phyloP scores from a whole-genome alignment of 73 alveolate species.

The Symbiodinium pilosum region DNA sequence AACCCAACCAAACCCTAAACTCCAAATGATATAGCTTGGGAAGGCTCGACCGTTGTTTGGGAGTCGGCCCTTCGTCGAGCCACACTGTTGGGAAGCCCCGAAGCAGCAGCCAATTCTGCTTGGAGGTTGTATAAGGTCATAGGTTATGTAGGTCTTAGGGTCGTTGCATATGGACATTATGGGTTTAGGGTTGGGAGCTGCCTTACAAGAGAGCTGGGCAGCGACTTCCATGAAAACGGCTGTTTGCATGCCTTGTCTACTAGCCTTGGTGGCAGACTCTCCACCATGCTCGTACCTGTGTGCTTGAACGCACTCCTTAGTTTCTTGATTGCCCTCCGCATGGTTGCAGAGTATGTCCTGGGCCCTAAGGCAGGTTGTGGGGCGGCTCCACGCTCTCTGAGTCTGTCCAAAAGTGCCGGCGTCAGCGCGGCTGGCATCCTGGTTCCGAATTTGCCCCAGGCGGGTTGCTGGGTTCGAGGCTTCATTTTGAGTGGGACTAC shows the following conservation, averaged over 20 bases:
- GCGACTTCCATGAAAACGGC: too few relatives aligned
- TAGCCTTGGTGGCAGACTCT: too few relatives aligned
- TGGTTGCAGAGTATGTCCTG: too few relatives aligned
- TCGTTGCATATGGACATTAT: not conserved
- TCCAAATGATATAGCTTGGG: not conserved
- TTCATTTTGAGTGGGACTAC: too few relatives aligned
- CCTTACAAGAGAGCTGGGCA: too few relatives aligned
- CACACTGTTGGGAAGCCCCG: not conserved
- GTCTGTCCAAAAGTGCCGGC: not conserved
- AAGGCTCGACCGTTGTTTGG: not conserved
- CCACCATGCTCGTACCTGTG: too few relatives aligned
- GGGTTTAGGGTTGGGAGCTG: not conserved
- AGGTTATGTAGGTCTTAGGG: not conserved
- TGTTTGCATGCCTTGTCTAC: too few relatives aligned
- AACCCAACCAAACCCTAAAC: not conserved
- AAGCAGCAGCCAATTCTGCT: not conserved
- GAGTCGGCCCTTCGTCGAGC: not conserved
- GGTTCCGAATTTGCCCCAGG: not conserved
- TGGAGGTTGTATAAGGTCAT: not conserved
- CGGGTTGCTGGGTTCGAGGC: not conserved
- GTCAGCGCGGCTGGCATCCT: not conserved
- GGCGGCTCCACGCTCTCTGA: constrained; percentile 8
- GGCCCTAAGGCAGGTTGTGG: not conserved
- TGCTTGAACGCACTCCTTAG: too few relatives aligned
- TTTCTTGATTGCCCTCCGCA: too few relatives aligned